phyloP scores from a whole-genome alignment of 2,329 filamentous ascomycete species.

The Penicillium psychrosexuale region DNA sequence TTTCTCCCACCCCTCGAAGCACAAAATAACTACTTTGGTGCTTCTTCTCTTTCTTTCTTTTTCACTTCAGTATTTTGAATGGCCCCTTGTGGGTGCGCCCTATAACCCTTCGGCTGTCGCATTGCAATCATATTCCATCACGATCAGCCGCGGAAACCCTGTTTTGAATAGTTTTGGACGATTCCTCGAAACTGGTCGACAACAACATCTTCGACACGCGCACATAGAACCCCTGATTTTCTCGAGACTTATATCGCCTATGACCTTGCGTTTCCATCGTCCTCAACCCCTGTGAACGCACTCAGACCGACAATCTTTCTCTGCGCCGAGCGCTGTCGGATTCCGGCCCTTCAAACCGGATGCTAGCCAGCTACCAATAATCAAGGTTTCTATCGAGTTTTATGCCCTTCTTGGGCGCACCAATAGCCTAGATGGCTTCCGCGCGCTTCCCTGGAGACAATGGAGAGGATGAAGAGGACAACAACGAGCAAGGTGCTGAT shows the following conservation, averaged over 20 bases:
- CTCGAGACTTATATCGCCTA: background rate
- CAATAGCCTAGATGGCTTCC: slow-evolving; percentile 39
- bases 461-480: slow-evolving; percentile 12
- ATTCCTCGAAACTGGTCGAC: background rate
- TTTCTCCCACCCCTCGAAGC: slow-evolving; percentile 9
- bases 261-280: slow-evolving; percentile 9
- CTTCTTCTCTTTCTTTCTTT: slow-evolving; percentile 2
- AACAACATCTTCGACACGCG: background rate
- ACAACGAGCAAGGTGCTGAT: slow-evolving; percentile 28
- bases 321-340: slow-evolving; percentile 20
- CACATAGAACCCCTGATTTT: background rate
- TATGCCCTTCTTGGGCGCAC: slow-evolving; percentile 29
- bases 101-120: slow-evolving; percentile 5
- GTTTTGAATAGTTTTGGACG: slow-evolving; percentile 2
- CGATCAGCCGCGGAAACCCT: slow-evolving; percentile 4
- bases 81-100: slow-evolving; percentile 25
- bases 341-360: slow-evolving; percentile 28
- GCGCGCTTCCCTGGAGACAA: slow-evolving; percentile 34
- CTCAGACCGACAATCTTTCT: background rate
- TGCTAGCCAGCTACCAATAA: slow-evolving; percentile 21
- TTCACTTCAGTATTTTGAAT: slow-evolving; percentile 12
- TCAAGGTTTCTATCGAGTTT: slow-evolving; percentile 20
- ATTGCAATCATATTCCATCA: background rate
- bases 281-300: slow-evolving; percentile 6
- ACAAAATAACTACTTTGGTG: slow-evolving; percentile 3